Evolutionary conservation across 257 asterid species (phyloP).

Genomic region (Pogostemon cablin): DNA sequence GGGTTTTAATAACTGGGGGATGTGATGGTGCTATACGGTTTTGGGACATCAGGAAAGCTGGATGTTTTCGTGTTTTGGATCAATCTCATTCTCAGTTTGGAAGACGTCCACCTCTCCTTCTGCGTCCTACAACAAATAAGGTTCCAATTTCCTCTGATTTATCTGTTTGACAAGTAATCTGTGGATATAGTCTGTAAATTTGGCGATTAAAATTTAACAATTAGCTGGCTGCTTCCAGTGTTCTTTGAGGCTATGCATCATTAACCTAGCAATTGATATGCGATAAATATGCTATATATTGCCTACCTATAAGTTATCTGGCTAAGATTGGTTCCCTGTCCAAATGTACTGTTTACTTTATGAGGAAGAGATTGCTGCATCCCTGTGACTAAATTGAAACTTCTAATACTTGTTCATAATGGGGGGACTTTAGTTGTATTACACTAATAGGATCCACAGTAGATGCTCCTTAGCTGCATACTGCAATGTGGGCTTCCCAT

Average conservation of each 20-base stretch:
- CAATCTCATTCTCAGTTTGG: conserved; percentile 92
- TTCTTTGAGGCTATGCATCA: not conserved
- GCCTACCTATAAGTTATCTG: not conserved
- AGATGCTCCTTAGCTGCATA: too few relatives aligned
- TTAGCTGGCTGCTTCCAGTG: not conserved
- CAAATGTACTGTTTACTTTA: conserved; percentile 21
- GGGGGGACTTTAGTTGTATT: conserved; percentile 12
- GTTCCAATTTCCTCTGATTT: conserved; percentile 42
- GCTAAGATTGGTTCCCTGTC: conserved; percentile 17
- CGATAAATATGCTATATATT: conserved; percentile 20
- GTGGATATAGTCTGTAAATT: conserved; percentile 19
- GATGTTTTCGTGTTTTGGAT: conserved; percentile 90
- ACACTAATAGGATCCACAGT: not conserved
- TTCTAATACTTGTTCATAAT: not conserved
- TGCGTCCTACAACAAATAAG: conserved; percentile 64
- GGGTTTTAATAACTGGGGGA: conserved; percentile 95
- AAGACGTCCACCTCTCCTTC: conserved; percentile 75
- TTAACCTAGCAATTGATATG: conserved; percentile 16
- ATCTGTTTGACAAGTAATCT: conserved; percentile 9
- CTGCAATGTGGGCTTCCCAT: too few relatives aligned
- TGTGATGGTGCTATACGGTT: conserved; percentile 99
- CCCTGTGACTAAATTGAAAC: not conserved
- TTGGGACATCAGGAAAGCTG: conserved; percentile 99
- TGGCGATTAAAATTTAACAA: not conserved
- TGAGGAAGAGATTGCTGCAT: conserved; percentile 8